Percentiles rank a stretch among this genome's conserved stretches.
phyloP scores from a whole-genome alignment of 768 basidiomycete species.

The Tephrocybe sp. region DNA sequence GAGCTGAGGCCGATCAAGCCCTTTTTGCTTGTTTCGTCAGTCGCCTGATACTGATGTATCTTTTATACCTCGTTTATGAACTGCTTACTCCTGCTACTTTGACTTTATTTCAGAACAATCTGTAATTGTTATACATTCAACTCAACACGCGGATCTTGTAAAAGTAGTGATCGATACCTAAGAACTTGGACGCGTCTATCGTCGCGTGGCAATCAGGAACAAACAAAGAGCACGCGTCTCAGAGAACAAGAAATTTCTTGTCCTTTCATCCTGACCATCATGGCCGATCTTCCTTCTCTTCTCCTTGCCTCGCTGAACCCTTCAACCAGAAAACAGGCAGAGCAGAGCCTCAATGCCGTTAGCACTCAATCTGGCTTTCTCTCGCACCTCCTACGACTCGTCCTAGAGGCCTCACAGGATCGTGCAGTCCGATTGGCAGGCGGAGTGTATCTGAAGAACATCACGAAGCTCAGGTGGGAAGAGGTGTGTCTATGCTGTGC shows the following conservation, averaged over 20 bases:
- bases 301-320: slow-evolving; percentile 74
- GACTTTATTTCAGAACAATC: no score
- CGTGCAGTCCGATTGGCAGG: slow-evolving; percentile 79
- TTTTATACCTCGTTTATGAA: no score
- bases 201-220: slow-evolving; percentile 12
- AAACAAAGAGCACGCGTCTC: slow-evolving; percentile 19
- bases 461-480: slow-evolving; percentile 84
- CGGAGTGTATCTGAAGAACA: slow-evolving; percentile 91
- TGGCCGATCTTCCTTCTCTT: slow-evolving; percentile 70
- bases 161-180: no score
- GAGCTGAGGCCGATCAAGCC: no score
- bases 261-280: slow-evolving; percentile 22
- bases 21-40: no score
- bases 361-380: slow-evolving; percentile 80
- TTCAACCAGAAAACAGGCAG: slow-evolving; percentile 73
- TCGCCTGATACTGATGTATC: no score
- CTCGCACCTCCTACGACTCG: slow-evolving; percentile 72
- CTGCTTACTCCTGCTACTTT: no score
- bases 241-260: slow-evolving; percentile 7
- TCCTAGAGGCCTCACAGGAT: slow-evolving; percentile 67
- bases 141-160: no score
- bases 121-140: no score
- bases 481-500: slow-evolving; percentile 52
- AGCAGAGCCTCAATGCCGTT: slow-evolving; percentile 67
- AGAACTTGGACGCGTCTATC: not conserved